Base-by-base conservation (phyloP, 306 rosid species). In the Castanospermum australe region DNA sequence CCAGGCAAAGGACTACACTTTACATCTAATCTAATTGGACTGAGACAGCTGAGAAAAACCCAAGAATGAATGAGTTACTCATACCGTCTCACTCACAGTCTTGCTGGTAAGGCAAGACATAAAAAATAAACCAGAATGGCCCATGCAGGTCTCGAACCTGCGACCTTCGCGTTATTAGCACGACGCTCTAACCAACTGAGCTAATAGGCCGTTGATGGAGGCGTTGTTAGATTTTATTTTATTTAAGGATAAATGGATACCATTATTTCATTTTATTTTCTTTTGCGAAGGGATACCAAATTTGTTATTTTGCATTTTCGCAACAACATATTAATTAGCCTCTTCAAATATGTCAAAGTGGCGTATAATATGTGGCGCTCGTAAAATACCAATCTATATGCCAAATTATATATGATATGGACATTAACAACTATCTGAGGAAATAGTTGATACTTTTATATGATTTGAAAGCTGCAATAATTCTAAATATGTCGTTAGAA, bases 61-160 rank as follows among this genome's bases (percentile, higher is more conserved):
- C 7, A 38, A 38, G 42, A 38, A 38, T 8, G 1, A 6, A 38
- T n/a, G n/a, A n/a, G n/a, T n/a, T n/a, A n/a, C n/a, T n/a, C n/a
- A n/a, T n/a, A n/a, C n/a, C n/a, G n/a, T n/a, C n/a, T n/a, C n/a
- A n/a, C n/a, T n/a, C n/a, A n/a, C n/a, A n/a, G n/a, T n/a, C n/a
- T n/a, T n/a, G n/a, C n/a, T n/a, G n/a, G n/a, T n/a, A n/a, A n/a
- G n/a, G n/a, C n/a, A n/a, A n/a, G n/a, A n/a, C n/a, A 38, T 8
- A 38, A 51, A 6, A 54, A 21, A 8, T 4, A 2, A 8, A 21
- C n/a, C n/a, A n/a, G 20, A 2, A 1, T 39, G 52, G 71, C 71
- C 71, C 71, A 39, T 65, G 71, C 71, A 65, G 71, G 71, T 65
- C 12, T 60, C 41, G 41, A 60, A 30, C 66, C 41, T 28, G 71